These are phyloP conservation scores for Huntiella moniliformis DNA, from an alignment of 2,329 filamentous ascomycete genomes.

Conservation along the genomic window DNA sequence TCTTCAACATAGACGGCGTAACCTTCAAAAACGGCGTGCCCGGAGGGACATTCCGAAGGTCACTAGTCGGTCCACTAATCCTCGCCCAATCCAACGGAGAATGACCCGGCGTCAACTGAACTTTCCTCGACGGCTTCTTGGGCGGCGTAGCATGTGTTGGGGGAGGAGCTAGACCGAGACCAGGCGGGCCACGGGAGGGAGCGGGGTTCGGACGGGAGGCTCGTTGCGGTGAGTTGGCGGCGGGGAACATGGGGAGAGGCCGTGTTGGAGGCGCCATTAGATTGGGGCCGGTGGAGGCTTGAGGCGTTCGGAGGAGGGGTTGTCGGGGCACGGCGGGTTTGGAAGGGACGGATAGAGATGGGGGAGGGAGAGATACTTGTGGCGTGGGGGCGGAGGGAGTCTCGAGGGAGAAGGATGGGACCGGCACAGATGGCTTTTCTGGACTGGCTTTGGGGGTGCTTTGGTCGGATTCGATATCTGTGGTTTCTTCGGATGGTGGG, in stretches of 20 bases:
- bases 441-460: slow-evolving; percentile 33
- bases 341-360: slow-evolving; percentile 5
- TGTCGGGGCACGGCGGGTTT: not conserved
- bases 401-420: slow-evolving; percentile 29
- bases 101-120: slow-evolving; percentile 73
- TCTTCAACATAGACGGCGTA: slow-evolving; percentile 60
- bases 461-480: slow-evolving; percentile 23
- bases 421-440: slow-evolving; percentile 15
- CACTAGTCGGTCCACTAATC: slow-evolving; percentile 42
- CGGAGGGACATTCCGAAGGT: slow-evolving; percentile 44
- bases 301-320: slow-evolving; percentile 7
- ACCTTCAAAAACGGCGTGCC: slow-evolving; percentile 47
- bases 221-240: slow-evolving; percentile 32
- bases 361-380: not conserved
- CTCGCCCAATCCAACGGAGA: slow-evolving; percentile 93
- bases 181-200: slow-evolving; percentile 19
- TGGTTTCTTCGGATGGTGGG: slow-evolving; percentile 25
- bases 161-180: slow-evolving; percentile 33
- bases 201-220: slow-evolving; percentile 21
- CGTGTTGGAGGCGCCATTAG: slow-evolving; percentile 18
- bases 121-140: slow-evolving; percentile 44
- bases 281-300: slow-evolving; percentile 10
- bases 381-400: not conserved
- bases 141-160: slow-evolving; percentile 34
- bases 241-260: slow-evolving; percentile 28